Evolutionary conservation across 352 stramenopile species (phyloP).

Genomic region (Phytophthora cactorum): DNA sequence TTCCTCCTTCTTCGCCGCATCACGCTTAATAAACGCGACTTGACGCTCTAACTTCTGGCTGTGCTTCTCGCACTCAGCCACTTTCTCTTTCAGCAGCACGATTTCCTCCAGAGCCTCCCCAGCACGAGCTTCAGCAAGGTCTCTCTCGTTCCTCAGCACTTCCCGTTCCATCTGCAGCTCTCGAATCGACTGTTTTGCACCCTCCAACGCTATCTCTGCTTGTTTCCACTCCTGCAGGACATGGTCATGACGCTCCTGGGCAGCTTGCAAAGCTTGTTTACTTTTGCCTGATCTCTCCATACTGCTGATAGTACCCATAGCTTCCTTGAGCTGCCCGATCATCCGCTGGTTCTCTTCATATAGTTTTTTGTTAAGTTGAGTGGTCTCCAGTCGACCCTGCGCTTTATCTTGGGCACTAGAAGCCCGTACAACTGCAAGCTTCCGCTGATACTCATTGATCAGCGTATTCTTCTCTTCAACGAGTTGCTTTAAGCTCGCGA

Average conservation of each 20-base stretch:
- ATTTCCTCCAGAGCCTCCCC: constrained; percentile 88
- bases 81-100: constrained; percentile 57
- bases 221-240: constrained; percentile 79
- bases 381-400: constrained; percentile 59
- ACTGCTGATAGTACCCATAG: constrained; percentile 66
- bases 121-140: constrained; percentile 79
- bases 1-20: constrained; percentile 59
- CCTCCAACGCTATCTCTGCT: constrained; percentile 61
- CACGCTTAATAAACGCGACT: constrained; percentile 42
- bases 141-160: constrained; percentile 61
- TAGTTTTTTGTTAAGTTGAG: constrained; percentile 69
- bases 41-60: constrained; percentile 61
- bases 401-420: constrained; percentile 57
- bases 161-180: constrained; percentile 68
- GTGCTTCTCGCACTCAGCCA: constrained; percentile 39
- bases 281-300: constrained; percentile 66
- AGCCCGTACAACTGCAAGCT: constrained; percentile 53
- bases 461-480: constrained; percentile 79
- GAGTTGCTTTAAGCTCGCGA: constrained; percentile 83
- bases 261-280: constrained; percentile 65
- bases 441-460: constrained; percentile 66
- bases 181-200: constrained; percentile 50
- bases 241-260: constrained; percentile 68
- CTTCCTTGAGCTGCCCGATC: constrained; percentile 75
- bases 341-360: constrained; percentile 83